Evolutionary conservation across 805 yeast species (phyloP), one percentile per base, ranked within the genome.

Genomic region (Danielia oregonensis): DNA sequence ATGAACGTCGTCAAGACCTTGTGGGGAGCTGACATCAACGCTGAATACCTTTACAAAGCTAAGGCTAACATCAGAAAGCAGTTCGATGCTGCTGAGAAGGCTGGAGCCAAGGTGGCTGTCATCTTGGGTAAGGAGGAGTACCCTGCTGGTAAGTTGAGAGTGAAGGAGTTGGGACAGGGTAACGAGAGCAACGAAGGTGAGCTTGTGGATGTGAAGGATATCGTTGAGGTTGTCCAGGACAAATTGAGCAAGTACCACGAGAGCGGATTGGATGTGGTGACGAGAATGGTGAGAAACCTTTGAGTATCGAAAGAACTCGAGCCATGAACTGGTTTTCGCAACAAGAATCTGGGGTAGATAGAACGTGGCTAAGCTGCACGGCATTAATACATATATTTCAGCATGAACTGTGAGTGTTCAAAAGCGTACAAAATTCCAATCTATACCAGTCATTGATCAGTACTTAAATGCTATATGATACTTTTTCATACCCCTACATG

Each of bases 21-120:
- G 49, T 93, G 98, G 98, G 70, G 70, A 26, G 83, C 82, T 6
- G 96, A 93, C 23, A 80, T 93, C 45, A 94, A 86, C 57, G 72
- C 95, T 30, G 98, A 93, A 66, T 94, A 80, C 60, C 72, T 91
- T 42, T 93, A 86, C 70, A 93, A 93, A 64, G 76, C 86, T 36
- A 93, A 93, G 69, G 95, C 94, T 36, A 93, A 93, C 61, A 84
- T 88, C 39, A 82, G 95, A 60, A 93, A 91, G 62, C 98, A 93
- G 66, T 93, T 93, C 46, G 97, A 91, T 51, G 95, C 96, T 32
- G 97, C 98, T 27, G 98, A 93, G 52, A 89, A 86, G 63, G 69
- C 87, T 2, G 97, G 96, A 16, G 86, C 95, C 51, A 82, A 88
- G 39, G 51, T 88, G 29, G 96, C 93, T 9, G 95, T 93, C 28